phyloP scores from a whole-genome alignment of 169 alveolate genomes.

The Babesia caballi region DNA sequence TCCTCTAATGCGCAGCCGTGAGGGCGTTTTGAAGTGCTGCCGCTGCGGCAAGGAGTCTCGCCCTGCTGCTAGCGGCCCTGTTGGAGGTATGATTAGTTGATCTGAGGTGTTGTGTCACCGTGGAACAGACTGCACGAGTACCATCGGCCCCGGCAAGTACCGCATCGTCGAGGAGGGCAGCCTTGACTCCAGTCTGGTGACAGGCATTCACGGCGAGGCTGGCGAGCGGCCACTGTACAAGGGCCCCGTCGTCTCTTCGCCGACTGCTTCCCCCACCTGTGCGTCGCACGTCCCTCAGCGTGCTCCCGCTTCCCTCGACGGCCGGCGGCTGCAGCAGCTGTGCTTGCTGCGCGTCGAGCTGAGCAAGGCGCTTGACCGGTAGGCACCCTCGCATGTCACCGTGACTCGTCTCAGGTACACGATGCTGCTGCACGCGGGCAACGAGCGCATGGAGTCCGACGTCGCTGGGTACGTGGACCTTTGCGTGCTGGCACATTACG shows the following conservation, averaged over 20 bases:
- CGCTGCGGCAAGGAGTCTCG: constrained; percentile 19
- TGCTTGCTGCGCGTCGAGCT: constrained; percentile 24
- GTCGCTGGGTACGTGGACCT: neutral
- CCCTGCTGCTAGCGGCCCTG: neutral
- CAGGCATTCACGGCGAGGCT: constrained; percentile 10
- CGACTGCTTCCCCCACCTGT: no score
- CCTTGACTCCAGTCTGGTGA: constrained; percentile 4
- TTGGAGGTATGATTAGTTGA: neutral
- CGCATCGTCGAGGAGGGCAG: constrained; percentile 24
- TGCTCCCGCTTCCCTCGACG: neutral
- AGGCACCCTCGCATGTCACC: neutral
- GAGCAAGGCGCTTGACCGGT: constrained; percentile 19
- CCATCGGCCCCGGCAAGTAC: constrained; percentile 4
- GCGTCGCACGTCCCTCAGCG: no score
- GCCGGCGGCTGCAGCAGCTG: constrained; percentile 22
- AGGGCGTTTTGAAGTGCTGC: constrained; percentile 45
- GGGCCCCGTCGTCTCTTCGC: neutral
- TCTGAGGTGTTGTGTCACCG: neutral
- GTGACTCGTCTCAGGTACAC: neutral
- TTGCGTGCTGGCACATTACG: neutral
- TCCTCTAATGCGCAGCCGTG: constrained; percentile 64
- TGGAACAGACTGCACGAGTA: neutral
- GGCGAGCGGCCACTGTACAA: neutral
- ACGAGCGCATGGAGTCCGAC: constrained; percentile 11
- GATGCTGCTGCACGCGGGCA: neutral